Evolutionary conservation across 352 stramenopile genomes (phyloP), one percentile per base, ranked within the genome.

Genomic region (Phytophthora vignae): DNA sequence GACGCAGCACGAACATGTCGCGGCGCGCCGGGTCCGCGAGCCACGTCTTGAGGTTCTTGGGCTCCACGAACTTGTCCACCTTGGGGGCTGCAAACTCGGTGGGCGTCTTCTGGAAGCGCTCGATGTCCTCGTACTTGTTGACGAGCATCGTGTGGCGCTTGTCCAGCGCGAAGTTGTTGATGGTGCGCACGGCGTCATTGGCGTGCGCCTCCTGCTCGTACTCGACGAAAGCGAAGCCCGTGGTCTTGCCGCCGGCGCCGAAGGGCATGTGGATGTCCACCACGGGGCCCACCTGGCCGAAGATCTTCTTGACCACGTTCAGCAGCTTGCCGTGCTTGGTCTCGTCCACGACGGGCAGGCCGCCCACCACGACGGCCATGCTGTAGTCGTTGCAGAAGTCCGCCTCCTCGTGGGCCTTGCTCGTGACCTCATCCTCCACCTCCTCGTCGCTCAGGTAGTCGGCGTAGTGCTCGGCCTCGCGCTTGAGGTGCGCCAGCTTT

Each of bases 61-160:
- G 90, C 78, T 98, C 90, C 3, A 90, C 82, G 78, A 98, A 98
- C 21, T 91, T 93, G 21, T 95, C 87, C 6, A 83, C 48, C 54
- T 93, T 93, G 38, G 95, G 84, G 33, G 88, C 80, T 33, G 93
- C 94, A 69, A 98, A 98, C 60, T 73, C 74, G 3, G 79, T 71
- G 6, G 87, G 79, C 15, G 95, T 91, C 49, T 84, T 74, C 64
- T 80, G 60, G 69, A 87, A 97, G 67, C 92, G 93, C 8, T 91
- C 81, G 58, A 98, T 71, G 53, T 98, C 93, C 14, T 83, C 73
- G 78, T 99, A 99, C 56, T 90, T 90, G 75, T 94, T 96, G 12
- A 99, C 96, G 55, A 95, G 89, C 62, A 99, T 86, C 21, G 85
- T 92, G 85, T 99, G 98, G 71, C 95, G 98, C 83, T 99, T 99